These are phyloP conservation scores for Pascua sp. DNA, from an alignment of 1,284 basidiomycete species.

Conservation along the genomic window DNA sequence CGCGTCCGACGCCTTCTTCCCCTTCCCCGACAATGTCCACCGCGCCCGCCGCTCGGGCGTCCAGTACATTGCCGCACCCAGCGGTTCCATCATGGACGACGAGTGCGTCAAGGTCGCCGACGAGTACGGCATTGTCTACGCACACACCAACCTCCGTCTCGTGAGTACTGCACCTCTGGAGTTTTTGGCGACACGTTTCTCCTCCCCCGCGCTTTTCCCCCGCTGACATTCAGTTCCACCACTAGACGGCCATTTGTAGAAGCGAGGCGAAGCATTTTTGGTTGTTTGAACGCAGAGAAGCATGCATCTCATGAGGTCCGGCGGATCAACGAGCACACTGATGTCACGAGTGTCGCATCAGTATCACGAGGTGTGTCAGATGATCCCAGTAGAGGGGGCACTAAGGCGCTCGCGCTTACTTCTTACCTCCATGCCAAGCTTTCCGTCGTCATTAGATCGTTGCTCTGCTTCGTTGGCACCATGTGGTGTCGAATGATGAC, in stretches of 20 bases:
- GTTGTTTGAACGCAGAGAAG: too few species aligned
- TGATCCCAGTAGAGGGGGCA: too few species aligned
- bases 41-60: slow-evolving; percentile 87
- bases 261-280: too few species aligned
- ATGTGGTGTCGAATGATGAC: too few species aligned
- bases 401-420: too few species aligned
- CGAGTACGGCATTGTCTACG: slow-evolving; percentile 83
- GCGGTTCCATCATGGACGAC: slow-evolving; percentile 94
- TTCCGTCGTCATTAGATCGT: too few species aligned
- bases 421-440: too few species aligned
- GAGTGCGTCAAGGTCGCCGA: slow-evolving; percentile 93
- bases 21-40: slow-evolving; percentile 98
- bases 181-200: neutral
- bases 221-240: slow-evolving; percentile 7
- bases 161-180: slow-evolving; percentile 3
- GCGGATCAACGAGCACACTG: neutral
- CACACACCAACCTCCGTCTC: slow-evolving; percentile 66
- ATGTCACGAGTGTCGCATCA: too few species aligned
- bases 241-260: neutral
- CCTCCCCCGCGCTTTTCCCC: too few species aligned
- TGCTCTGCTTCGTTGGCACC: too few species aligned
- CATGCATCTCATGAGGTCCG: too few species aligned
- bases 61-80: slow-evolving; percentile 87
- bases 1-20: slow-evolving; percentile 98
- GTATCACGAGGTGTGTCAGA: too few species aligned